Conservation (phyloP, 257 asterid species). For the Solanum neorickii region DNA sequence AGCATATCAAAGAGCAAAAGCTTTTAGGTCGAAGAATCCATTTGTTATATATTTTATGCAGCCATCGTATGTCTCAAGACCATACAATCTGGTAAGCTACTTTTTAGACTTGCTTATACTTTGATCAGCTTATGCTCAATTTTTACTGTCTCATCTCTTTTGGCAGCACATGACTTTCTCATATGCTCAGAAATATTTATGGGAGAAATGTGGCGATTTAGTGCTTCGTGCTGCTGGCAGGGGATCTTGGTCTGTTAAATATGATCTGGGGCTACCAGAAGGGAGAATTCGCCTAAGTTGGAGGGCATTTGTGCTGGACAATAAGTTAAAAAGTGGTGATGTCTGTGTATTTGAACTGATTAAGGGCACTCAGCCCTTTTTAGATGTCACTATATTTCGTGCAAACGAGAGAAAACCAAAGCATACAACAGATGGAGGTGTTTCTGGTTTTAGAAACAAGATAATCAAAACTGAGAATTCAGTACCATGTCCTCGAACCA, state of each 20-base stretch:
- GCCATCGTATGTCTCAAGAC: background rate
- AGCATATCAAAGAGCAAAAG: background rate
- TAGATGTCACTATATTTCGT: background rate
- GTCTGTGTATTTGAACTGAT: constrained; percentile 6
- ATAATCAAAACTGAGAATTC: background rate
- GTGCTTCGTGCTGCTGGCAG: background rate
- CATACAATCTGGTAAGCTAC: background rate
- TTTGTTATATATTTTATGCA: background rate
- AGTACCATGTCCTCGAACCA: background rate
- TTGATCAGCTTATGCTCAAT: background rate
- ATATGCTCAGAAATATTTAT: background rate
- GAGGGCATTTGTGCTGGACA: constrained; percentile 2
- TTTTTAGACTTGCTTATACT: background rate
- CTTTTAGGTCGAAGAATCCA: background rate
- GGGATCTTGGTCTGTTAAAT: background rate
- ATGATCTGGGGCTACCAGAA: too few species aligned
- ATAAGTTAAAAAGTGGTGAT: constrained; percentile 4
- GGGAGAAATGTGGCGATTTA: background rate
- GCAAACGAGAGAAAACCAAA: background rate
- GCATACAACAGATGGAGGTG: background rate
- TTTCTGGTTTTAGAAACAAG: background rate
- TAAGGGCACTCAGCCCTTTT: background rate
- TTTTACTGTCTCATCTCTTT: background rate
- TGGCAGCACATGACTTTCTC: background rate
- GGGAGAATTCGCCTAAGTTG: background rate